Evolutionary conservation across 352 stramenopile species (phyloP).

Genomic region (Phytopythium chamaehyphon): DNA sequence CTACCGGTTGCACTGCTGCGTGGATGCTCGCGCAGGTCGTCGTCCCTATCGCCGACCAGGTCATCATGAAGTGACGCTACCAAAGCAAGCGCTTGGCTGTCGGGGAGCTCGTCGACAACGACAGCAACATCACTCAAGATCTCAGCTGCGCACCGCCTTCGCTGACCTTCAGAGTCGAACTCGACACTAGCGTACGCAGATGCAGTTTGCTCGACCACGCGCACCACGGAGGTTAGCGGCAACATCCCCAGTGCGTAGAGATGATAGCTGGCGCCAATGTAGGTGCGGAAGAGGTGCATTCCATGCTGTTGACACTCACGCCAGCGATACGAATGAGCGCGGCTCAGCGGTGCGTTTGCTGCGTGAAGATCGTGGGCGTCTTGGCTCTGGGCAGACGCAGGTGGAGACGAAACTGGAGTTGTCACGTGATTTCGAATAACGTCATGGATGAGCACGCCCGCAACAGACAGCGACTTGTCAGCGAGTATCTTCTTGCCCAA

Average conservation of each 20-base stretch:
- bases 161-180: conserved; percentile 60
- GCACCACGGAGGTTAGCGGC: conserved; percentile 41
- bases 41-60: conserved; percentile 23
- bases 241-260: conserved; percentile 52
- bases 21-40: background rate
- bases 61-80: conserved; percentile 47
- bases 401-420: background rate
- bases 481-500: conserved; percentile 68
- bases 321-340: conserved; percentile 45
- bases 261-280: conserved; percentile 67
- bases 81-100: conserved; percentile 46
- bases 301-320: conserved; percentile 59
- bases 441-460: conserved; percentile 74
- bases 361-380: conserved; percentile 3
- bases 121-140: conserved; percentile 55
- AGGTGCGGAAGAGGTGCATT: conserved; percentile 72
- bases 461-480: conserved; percentile 47
- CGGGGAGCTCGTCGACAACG: conserved; percentile 51
- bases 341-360: conserved; percentile 13
- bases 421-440: conserved; percentile 68
- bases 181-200: conserved; percentile 48
- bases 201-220: conserved; percentile 59
- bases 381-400: background rate
- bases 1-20: conserved; percentile 1
- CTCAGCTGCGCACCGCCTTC: conserved; percentile 47